These are phyloP conservation scores for Pseudogymnoascus sp. DNA, from an alignment of 2,329 filamentous ascomycete genomes.

Conservation along the genomic window DNA sequence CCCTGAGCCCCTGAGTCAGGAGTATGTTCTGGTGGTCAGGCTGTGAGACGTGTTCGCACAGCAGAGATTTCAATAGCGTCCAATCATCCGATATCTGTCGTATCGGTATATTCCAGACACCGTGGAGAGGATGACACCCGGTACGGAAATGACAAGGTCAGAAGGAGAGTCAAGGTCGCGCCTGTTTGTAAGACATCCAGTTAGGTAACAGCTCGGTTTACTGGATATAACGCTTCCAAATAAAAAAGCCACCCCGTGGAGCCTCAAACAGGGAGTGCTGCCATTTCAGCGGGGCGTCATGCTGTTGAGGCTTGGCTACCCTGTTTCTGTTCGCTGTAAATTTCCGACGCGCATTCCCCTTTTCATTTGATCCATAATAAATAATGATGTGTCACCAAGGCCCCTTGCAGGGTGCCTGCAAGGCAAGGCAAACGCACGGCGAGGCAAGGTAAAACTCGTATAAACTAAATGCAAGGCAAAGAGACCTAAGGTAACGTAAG, in stretches of 20 bases:
- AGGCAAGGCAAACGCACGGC: not conserved
- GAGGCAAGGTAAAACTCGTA: not conserved
- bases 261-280: not conserved
- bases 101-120: slow-evolving; percentile 3
- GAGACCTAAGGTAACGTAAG: not conserved
- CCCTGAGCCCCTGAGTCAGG: not conserved
- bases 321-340: not conserved
- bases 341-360: not conserved
- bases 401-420: not conserved
- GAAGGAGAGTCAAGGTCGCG: not conserved
- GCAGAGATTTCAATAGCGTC: not conserved
- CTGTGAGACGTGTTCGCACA: not conserved
- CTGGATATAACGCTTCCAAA: not conserved
- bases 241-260: not conserved
- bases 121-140: not conserved
- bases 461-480: not conserved
- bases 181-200: not conserved
- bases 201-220: not conserved
- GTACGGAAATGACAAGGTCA: not conserved
- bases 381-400: not conserved
- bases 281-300: not conserved
- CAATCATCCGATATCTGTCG: not conserved
- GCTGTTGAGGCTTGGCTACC: not conserved
- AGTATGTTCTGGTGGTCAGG: not conserved
- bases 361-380: not conserved